phyloP scores from a whole-genome alignment of 176 grass and related monocot species.

The Phyllostachys edulis region DNA sequence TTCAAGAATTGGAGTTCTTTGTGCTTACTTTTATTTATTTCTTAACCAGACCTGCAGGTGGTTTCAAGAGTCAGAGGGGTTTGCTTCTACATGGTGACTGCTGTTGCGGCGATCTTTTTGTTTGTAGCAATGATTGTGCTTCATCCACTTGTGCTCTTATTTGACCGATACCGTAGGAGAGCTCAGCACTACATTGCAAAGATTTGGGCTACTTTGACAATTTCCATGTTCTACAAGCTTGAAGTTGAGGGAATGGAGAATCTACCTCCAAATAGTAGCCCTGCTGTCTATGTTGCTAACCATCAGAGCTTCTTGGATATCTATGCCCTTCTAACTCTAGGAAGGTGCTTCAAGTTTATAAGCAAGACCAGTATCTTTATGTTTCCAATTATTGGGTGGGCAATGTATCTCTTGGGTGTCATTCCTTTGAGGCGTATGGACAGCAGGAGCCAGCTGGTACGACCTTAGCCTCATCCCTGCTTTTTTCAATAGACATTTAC shows the following conservation, averaged over 20 bases:
- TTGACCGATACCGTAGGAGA: conserved; percentile 71
- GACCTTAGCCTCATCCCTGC: neutral
- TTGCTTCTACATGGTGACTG: conserved; percentile 79
- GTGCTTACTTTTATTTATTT: conserved; percentile 32
- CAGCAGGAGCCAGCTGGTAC: conserved; percentile 93
- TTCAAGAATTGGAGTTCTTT: conserved; percentile 10
- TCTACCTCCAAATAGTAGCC: conserved; percentile 59
- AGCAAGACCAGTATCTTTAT: conserved; percentile 98
- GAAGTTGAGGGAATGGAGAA: conserved; percentile 88
- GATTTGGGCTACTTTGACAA: conserved; percentile 79
- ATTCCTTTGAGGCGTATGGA: conserved; percentile 84
- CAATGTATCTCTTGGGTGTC: conserved; percentile 92
- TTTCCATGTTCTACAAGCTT: conserved; percentile 86
- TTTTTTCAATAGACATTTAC: neutral
- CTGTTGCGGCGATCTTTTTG: conserved; percentile 60
- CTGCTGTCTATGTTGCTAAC: conserved; percentile 90
- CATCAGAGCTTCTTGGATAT: conserved; percentile 97
- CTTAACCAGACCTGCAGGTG: conserved; percentile 57
- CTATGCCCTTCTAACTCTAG: conserved; percentile 80
- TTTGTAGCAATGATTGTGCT: conserved; percentile 68
- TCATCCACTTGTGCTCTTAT: conserved; percentile 73
- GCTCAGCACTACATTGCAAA: conserved; percentile 73
- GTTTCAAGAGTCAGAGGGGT: conserved; percentile 64
- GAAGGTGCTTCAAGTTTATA: conserved; percentile 93
- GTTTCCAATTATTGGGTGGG: conserved; percentile 94